Evolutionary conservation across 2,329 filamentous ascomycete genomes (phyloP).

Genomic region (Pseudonectria foliicola): DNA sequence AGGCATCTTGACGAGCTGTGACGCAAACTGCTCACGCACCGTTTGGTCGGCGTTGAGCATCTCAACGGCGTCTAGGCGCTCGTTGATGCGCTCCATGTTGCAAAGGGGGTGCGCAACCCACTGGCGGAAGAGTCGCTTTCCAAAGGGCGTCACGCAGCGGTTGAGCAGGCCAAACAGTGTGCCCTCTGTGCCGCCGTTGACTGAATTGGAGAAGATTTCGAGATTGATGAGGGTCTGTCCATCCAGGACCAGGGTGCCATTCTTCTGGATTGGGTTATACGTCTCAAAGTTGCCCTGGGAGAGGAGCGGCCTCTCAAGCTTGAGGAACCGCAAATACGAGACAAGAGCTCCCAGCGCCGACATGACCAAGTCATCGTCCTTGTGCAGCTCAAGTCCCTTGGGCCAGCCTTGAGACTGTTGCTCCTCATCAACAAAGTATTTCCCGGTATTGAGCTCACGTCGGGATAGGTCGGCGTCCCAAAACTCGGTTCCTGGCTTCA

Average conservation of each 20-base stretch:
- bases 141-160: constrained; percentile 91
- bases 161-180: constrained; percentile 89
- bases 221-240: constrained; percentile 96
- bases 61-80: constrained; percentile 88
- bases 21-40: constrained; percentile 79
- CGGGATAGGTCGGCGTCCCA: constrained; percentile 78
- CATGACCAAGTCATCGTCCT: constrained; percentile 75
- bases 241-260: constrained; percentile 86
- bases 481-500: constrained; percentile 84
- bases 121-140: constrained; percentile 89
- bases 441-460: constrained; percentile 70
- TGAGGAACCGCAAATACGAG: constrained; percentile 78
- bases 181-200: constrained; percentile 76
- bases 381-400: constrained; percentile 60
- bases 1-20: constrained; percentile 83
- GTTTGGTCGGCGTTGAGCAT: constrained; percentile 77
- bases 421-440: constrained; percentile 65
- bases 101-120: constrained; percentile 96
- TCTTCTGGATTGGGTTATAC: constrained; percentile 87
- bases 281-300: constrained; percentile 85
- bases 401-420: constrained; percentile 65
- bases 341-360: constrained; percentile 85
- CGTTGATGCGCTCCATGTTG: constrained; percentile 82
- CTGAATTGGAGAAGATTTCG: constrained; percentile 92
- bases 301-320: constrained; percentile 80